Evolutionary conservation across 1,139 yeast genomes (phyloP).

Genomic region (Debaryomyces nepalensis): DNA sequence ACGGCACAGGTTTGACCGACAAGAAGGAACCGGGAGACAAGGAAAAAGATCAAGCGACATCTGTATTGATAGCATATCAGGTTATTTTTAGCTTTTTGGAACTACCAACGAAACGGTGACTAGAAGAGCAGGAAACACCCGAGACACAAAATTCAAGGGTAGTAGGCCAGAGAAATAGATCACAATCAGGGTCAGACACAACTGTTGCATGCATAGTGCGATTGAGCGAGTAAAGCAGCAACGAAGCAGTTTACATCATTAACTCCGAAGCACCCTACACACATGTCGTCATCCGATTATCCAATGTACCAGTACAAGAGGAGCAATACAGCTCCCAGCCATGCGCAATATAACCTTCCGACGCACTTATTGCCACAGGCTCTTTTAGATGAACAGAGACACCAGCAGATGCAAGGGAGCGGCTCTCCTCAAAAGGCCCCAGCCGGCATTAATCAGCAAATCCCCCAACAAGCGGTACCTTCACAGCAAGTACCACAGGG

Average conservation of each 20-base stretch:
- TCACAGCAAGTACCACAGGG: background rate
- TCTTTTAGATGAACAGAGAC: slow-evolving; percentile 23
- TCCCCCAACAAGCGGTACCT: slow-evolving; percentile 6
- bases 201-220: slow-evolving; percentile 1
- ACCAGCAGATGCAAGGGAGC: slow-evolving; percentile 10
- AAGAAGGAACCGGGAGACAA: background rate
- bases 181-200: no score
- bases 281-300: slow-evolving; percentile 3
- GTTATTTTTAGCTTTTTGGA: no score
- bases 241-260: background rate
- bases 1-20: background rate
- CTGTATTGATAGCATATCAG: background rate
- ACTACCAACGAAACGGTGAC: no score
- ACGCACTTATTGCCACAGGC: slow-evolving; percentile 43
- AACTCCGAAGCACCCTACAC: background rate
- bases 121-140: no score
- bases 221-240: background rate
- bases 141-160: no score
- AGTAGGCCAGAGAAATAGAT: no score
- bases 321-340: background rate
- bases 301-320: slow-evolving; percentile 6
- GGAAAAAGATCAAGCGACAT: background rate
- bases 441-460: background rate
- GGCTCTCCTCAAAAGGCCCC: slow-evolving; percentile 1
- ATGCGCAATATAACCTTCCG: slow-evolving; percentile 27